Conservation (phyloP, 768 basidiomycete species). For the Suillus spraguei region DNA sequence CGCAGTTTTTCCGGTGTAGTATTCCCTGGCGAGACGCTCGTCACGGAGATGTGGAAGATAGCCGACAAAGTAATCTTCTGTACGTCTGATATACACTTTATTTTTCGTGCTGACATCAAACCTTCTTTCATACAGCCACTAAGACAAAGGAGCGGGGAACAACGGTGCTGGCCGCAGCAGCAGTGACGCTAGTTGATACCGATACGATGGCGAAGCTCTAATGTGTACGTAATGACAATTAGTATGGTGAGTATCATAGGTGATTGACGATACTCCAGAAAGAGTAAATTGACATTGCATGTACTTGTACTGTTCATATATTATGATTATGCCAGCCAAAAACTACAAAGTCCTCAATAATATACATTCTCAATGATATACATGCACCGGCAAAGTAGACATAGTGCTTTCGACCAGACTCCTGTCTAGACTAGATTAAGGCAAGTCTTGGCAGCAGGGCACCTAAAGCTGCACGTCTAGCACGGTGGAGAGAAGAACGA, state of each 20-base stretch:
- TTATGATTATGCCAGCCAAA: neutral
- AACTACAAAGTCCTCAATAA: neutral
- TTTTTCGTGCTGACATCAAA: neutral
- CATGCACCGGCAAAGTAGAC: neutral
- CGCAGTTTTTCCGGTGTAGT: constrained; percentile 85
- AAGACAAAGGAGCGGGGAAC: constrained; percentile 88
- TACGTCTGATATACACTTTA: constrained; percentile 42
- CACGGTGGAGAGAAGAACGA: neutral
- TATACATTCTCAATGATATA: no score
- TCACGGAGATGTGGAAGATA: constrained; percentile 99
- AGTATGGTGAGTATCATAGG: neutral
- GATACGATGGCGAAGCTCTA: constrained; percentile 65
- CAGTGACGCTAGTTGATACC: constrained; percentile 64
- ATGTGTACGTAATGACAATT: constrained; percentile 7
- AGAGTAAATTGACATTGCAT: neutral
- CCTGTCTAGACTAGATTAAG: neutral
- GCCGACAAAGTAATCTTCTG: constrained; percentile 88
- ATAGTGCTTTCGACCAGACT: neutral
- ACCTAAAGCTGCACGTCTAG: neutral
- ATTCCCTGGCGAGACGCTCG: constrained; percentile 92
- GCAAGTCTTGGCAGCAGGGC: neutral
- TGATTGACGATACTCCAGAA: neutral
- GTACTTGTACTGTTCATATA: neutral
- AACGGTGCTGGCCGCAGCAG: constrained; percentile 76
- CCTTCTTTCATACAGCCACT: constrained; percentile 51